Percentiles rank a stretch among this genome's conserved stretches.
phyloP scores from a whole-genome alignment of 371 early-diverging fungal genomes.

The Syncephalis fuscata region DNA sequence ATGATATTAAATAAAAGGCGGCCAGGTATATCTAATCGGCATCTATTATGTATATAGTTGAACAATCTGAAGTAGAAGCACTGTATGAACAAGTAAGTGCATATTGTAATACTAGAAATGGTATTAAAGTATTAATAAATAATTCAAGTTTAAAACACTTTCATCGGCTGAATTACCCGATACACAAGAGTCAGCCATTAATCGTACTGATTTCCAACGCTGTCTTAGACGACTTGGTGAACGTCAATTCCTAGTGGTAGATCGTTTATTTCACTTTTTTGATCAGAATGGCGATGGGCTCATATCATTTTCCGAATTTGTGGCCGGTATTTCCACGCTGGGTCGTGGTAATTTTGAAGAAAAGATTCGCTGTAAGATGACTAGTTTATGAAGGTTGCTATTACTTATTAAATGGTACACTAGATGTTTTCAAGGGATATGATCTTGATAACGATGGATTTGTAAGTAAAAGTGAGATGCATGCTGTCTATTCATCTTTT shows the following conservation, averaged over 20 bases:
- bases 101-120: too few species aligned
- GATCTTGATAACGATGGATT: constrained; percentile 81
- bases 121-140: too few species aligned
- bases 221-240: constrained; percentile 79
- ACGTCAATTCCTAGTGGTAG: constrained; percentile 69
- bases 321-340: constrained; percentile 61
- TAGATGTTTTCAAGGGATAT: constrained; percentile 81
- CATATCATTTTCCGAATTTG: constrained; percentile 71
- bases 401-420: constrained; percentile 1
- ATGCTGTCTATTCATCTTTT: constrained; percentile 80
- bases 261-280: constrained; percentile 77
- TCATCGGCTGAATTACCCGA: too few species aligned
- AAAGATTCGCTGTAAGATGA: constrained; percentile 56
- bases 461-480: constrained; percentile 72
- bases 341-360: constrained; percentile 81
- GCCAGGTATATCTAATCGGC: neutral
- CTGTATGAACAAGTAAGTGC: constrained; percentile 65
- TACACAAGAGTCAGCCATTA: too few species aligned
- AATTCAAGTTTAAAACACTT: too few species aligned
- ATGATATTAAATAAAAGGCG: neutral
- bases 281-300: constrained; percentile 63
- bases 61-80: constrained; percentile 65
- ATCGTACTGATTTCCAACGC: too few species aligned
- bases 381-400: neutral
- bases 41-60: constrained; percentile 25